Conservation (phyloP, 176 grass and related monocot genomes). For the Zoysia japonica region DNA sequence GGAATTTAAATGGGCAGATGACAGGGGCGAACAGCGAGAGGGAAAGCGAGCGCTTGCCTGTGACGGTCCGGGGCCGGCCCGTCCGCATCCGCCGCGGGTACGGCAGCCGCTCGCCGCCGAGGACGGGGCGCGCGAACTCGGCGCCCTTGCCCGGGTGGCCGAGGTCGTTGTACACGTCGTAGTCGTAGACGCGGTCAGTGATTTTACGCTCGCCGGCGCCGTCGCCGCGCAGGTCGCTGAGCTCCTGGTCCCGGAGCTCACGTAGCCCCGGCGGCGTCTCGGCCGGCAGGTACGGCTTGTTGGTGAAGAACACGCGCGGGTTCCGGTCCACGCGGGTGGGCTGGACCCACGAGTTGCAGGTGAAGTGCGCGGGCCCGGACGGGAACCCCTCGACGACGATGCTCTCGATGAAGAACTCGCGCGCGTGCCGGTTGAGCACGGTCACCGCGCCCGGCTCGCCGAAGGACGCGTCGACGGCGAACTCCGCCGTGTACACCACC, state of each 20-base stretch:
- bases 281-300: constrained; percentile 78
- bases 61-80: constrained; percentile 44
- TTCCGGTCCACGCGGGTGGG: constrained; percentile 37
- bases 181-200: constrained; percentile 72
- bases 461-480: constrained; percentile 69
- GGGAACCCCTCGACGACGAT: constrained; percentile 82
- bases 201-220: constrained; percentile 51
- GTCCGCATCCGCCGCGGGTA: constrained; percentile 88
- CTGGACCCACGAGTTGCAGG: constrained; percentile 85
- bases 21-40: background rate
- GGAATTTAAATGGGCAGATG: constrained; percentile 32
- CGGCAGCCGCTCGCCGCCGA: constrained; percentile 66
- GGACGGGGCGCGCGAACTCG: constrained; percentile 54
- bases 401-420: constrained; percentile 83
- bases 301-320: constrained; percentile 81
- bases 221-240: constrained; percentile 64
- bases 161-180: constrained; percentile 80
- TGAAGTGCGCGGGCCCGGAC: constrained; percentile 60
- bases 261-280: constrained; percentile 78
- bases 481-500: constrained; percentile 84
- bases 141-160: constrained; percentile 81
- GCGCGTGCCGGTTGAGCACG: constrained; percentile 75
- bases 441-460: constrained; percentile 81
- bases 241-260: constrained; percentile 56
- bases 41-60: constrained; percentile 47